These are phyloP conservation scores for Phytophthora chlamydospora DNA, from an alignment of 352 stramenopile species.

Conservation along the genomic window DNA sequence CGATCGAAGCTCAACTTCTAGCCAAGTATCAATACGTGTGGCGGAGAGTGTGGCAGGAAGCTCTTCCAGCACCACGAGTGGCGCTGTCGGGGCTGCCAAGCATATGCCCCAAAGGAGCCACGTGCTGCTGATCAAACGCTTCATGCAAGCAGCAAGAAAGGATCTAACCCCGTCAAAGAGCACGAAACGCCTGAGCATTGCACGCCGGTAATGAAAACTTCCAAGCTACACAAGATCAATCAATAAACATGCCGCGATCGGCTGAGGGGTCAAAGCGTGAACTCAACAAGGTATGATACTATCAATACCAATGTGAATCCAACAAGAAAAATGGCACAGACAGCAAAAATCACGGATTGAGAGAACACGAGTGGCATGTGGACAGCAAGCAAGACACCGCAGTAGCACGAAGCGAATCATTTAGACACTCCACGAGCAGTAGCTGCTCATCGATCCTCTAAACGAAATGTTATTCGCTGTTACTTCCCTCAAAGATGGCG, in stretches of 20 bases:
- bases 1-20: constrained; percentile 14
- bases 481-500: constrained; percentile 54
- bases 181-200: constrained; percentile 10
- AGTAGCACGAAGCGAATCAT: constrained; percentile 6
- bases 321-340: neutral
- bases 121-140: constrained; percentile 60
- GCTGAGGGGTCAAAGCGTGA: neutral
- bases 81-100: constrained; percentile 51
- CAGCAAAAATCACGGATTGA: neutral
- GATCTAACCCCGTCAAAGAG: constrained; percentile 19
- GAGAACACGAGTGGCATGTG: too few relatives aligned
- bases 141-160: constrained; percentile 49
- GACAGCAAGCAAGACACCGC: too few relatives aligned
- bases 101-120: constrained; percentile 65
- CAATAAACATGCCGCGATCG: neutral
- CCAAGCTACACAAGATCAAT: neutral
- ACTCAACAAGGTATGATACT: neutral
- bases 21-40: constrained; percentile 30
- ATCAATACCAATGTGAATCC: neutral
- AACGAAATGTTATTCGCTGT: neutral
- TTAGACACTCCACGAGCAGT: neutral
- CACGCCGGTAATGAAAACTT: constrained; percentile 22
- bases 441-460: neutral
- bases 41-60: constrained; percentile 42
- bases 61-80: constrained; percentile 28